Base-by-base conservation (phyloP, 148 eudicot genomes). In the Camellia japonica region DNA sequence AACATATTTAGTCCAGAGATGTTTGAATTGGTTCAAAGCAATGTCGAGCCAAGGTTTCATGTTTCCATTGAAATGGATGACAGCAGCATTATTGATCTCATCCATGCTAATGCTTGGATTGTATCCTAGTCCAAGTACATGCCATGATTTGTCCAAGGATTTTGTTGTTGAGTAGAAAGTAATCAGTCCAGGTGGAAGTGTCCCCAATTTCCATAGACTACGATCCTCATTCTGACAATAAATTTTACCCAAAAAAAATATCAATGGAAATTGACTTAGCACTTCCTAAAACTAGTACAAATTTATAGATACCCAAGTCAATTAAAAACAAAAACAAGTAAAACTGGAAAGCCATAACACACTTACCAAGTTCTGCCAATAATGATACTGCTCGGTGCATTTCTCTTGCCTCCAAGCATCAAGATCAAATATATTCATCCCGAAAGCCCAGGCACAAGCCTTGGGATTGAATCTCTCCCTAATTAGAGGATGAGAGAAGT, bases 1-100 rank as follows among this genome's bases (percentile, higher is more conserved):
- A 49, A 92, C 91, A 23, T 94, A 90, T 81, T 94, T 94, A 8
- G 93, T 87, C 98, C 98, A 94, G 6, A 94, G 89, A 84, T 91
- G 86, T 89, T 91, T 91, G 82, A 86, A 94, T 65, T 87, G 93
- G 84, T 90, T 91, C 87, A 92, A 84, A 60, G 93, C 97, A 80
- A 94, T 94, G 85, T 94, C 98, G 4, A 93, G 94, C 97, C 97
- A 93, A 10, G 98, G 98, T 68, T 94, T 94, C 98, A 94, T 92
- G 84, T 90, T 93, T 73, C 98, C 98, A 20, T 91, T 94, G 86
- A 89, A 94, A 86, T 93, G 98, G 68, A 94, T 89, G 62, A 94
- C 98, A 10, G 95, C 95, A 78, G 97, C 98, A 72, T 91, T 90
- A 42, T 86, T 83, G 42, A 94, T 94, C 80, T 90, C 93, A 83